Conservation (phyloP, 83 land plant species). For the Diphasiastrum complanatum region DNA sequence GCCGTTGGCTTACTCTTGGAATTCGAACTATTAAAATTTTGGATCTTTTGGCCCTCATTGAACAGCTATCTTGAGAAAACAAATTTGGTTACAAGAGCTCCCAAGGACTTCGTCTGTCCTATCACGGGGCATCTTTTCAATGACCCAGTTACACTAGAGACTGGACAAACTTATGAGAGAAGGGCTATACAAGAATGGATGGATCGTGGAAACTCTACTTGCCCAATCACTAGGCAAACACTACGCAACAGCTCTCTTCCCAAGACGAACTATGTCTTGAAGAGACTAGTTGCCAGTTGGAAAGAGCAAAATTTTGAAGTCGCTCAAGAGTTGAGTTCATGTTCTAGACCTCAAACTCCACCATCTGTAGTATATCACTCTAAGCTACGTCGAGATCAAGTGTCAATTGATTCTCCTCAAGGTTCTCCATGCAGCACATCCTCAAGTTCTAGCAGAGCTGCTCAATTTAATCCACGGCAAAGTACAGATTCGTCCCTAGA, state of each 20-base stretch:
- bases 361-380: constrained; percentile 6
- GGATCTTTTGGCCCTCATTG: too few relatives aligned
- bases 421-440: background rate
- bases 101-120: constrained; percentile 49
- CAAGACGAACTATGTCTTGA: constrained; percentile 36
- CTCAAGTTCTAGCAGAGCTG: background rate
- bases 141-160: constrained; percentile 60
- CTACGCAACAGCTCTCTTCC: constrained; percentile 27
- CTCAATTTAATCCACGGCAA: background rate
- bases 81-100: too few relatives aligned
- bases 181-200: constrained; percentile 43
- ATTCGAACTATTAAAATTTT: too few relatives aligned
- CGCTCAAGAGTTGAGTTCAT: constrained; percentile 2
- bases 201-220: constrained; percentile 38
- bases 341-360: too few relatives aligned
- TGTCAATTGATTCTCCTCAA: background rate
- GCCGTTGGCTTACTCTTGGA: too few relatives aligned
- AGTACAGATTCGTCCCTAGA: constrained; percentile 4
- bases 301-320: constrained; percentile 34
- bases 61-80: too few relatives aligned
- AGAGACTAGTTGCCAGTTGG: constrained; percentile 45
- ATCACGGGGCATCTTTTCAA: constrained; percentile 39
- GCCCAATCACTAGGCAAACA: constrained; percentile 42
- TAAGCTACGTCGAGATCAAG: constrained; percentile 26
- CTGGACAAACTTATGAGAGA: constrained; percentile 52